A percentile compares a stretch with the other conserved stretches of the same genome.
phyloP scores from a whole-genome alignment of 495 filamentous ascomycete species.

The Pseudoneurospora amorphoporcata region DNA sequence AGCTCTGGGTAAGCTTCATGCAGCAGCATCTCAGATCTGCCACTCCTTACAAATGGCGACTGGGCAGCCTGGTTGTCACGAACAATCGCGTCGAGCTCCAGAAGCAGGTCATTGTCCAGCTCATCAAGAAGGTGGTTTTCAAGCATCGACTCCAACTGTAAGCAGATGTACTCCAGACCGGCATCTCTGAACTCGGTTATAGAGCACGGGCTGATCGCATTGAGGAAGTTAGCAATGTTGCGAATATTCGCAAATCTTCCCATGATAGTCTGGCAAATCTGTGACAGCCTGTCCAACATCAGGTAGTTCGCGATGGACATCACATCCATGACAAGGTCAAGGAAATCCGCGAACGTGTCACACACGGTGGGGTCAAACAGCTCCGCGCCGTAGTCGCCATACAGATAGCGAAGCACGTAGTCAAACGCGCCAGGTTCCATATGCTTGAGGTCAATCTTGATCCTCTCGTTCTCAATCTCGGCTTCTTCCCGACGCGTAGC shows the following conservation, averaged over 20 bases:
- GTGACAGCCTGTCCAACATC: conserved; percentile 84
- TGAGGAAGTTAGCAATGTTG: conserved; percentile 76
- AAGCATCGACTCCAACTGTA: conserved; percentile 82
- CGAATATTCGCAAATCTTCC: conserved; percentile 82
- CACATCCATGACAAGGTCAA: conserved; percentile 85
- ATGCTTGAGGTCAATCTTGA: conserved; percentile 77
- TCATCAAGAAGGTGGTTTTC: conserved; percentile 78
- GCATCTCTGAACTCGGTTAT: conserved; percentile 81
- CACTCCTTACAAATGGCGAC: conserved; percentile 64
- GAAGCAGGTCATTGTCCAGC: conserved; percentile 72
- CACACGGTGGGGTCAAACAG: conserved; percentile 70
- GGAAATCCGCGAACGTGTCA: conserved; percentile 66
- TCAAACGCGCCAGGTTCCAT: conserved; percentile 60
- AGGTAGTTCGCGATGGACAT: conserved; percentile 85
- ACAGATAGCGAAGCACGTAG: conserved; percentile 72
- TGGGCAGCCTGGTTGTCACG: conserved; percentile 69
- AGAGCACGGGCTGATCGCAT: conserved; percentile 69
- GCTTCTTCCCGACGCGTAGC: conserved; percentile 45
- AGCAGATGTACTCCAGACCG: conserved; percentile 79
- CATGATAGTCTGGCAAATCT: conserved; percentile 79
- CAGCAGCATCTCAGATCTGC: conserved; percentile 57
- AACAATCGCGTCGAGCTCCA: conserved; percentile 68
- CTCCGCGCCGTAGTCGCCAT: conserved; percentile 69
- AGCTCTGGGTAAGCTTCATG: conserved; percentile 58
- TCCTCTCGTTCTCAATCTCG: conserved; percentile 27